These are phyloP conservation scores for Musa troglodytarum DNA, from an alignment of 176 grass and related monocot genomes.

Conservation along the genomic window DNA sequence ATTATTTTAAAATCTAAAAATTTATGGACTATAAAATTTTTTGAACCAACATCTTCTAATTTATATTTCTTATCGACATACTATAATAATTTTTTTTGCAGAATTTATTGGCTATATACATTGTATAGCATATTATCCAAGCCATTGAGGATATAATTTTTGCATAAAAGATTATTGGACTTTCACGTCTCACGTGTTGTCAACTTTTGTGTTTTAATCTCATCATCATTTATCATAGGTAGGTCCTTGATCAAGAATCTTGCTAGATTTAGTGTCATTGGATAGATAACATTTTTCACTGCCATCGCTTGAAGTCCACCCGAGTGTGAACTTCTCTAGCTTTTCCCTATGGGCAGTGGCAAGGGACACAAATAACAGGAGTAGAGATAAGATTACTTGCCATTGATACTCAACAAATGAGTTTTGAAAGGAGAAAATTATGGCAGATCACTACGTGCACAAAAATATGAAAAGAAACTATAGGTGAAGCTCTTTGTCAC, in stretches of 20 bases:
- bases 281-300: not conserved
- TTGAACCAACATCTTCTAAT: not conserved
- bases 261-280: not conserved
- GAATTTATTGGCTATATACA: not conserved
- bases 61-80: not conserved
- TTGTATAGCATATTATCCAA: not conserved
- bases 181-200: no score
- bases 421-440: no score
- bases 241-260: no score
- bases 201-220: no score
- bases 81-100: not conserved
- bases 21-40: not conserved
- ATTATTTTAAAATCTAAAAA: not conserved
- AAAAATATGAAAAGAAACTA: no score
- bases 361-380: no score
- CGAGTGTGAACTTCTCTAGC: no score
- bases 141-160: not conserved
- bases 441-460: no score
- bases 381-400: no score
- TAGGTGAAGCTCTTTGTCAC: no score
- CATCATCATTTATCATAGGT: no score
- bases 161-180: not conserved
- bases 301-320: not conserved
- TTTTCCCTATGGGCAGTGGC: not conserved
- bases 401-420: no score